Conservation (phyloP, 2,329 filamentous ascomycete genomes). For the Aspergillus transmontanensis region DNA sequence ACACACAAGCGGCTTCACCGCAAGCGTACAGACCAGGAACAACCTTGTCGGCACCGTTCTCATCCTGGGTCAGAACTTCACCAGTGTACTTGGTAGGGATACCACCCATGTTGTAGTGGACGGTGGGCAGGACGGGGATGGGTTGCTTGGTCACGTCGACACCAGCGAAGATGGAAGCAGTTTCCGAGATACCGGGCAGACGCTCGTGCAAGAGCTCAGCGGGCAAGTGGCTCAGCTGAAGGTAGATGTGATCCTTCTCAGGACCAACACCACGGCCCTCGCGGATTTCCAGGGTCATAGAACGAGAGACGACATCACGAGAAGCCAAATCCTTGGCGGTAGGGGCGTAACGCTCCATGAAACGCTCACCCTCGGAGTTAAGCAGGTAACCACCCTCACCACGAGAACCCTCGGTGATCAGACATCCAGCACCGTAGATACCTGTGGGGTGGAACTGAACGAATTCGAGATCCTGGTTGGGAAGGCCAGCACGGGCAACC, state of each 20-base stretch:
- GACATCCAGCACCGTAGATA: conserved; percentile 96
- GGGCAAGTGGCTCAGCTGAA: conserved; percentile 94
- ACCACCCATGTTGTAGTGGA: conserved; percentile 99
- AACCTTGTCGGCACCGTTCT: conserved; percentile 83
- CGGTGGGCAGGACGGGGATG: conserved; percentile 92
- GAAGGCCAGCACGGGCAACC: conserved; percentile 95
- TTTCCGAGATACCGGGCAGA: conserved; percentile 98
- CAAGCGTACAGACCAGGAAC: conserved; percentile 95
- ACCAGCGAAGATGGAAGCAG: conserved; percentile 93
- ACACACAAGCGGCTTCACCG: conserved; percentile 95
- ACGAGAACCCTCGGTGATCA: conserved; percentile 97
- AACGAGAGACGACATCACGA: conserved; percentile 94
- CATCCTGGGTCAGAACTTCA: conserved; percentile 88
- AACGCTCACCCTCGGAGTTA: conserved; percentile 97
- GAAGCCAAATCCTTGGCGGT: conserved; percentile 97
- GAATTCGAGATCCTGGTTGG: conserved; percentile 99
- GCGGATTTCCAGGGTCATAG: conserved; percentile 97
- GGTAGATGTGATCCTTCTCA: conserved; percentile 98
- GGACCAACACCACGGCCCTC: conserved; percentile 95
- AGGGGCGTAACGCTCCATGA: conserved; percentile 98
- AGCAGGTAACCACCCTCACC: conserved; percentile 97
- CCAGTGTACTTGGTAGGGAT: conserved; percentile 97
- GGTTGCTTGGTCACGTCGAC: conserved; percentile 97
- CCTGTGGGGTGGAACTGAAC: conserved; percentile 99
- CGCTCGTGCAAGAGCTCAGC: conserved; percentile 91